phyloP scores from a whole-genome alignment of 345 rosid species.

The Pugionium dolabratum region DNA sequence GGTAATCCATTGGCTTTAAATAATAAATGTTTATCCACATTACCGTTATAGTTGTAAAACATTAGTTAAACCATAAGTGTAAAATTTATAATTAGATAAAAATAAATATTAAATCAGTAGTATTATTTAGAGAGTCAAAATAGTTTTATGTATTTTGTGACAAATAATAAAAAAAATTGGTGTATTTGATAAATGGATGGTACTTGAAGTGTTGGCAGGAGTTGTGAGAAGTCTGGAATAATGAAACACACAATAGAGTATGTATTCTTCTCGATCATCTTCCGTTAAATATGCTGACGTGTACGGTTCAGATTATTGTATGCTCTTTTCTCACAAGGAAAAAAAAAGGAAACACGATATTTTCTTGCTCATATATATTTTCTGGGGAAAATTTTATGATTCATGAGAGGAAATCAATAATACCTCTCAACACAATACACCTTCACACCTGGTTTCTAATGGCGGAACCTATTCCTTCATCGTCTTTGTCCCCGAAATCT shows the following conservation, averaged over 20 bases:
- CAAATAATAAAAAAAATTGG: background rate
- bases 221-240: conserved; percentile 23
- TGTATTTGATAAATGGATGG: background rate
- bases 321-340: conserved; percentile 1
- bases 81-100: no score
- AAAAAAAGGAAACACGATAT: background rate
- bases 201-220: background rate
- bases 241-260: conserved; percentile 5
- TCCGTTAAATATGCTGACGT: conserved; percentile 32
- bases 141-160: no score
- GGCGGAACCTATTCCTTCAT: conserved; percentile 50
- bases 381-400: conserved; percentile 20
- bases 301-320: conserved; percentile 33
- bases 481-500: conserved; percentile 45
- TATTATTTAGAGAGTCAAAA: no score
- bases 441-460: conserved; percentile 25
- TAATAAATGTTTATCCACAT: no score
- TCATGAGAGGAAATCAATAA: background rate
- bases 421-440: conserved; percentile 19
- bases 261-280: conserved; percentile 10
- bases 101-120: no score
- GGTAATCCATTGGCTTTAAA: no score
- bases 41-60: no score
- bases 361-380: background rate
- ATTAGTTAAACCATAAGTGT: no score